These are phyloP conservation scores for Kwoniella europaea DNA, from an alignment of 768 basidiomycete species.

Conservation along the genomic window DNA sequence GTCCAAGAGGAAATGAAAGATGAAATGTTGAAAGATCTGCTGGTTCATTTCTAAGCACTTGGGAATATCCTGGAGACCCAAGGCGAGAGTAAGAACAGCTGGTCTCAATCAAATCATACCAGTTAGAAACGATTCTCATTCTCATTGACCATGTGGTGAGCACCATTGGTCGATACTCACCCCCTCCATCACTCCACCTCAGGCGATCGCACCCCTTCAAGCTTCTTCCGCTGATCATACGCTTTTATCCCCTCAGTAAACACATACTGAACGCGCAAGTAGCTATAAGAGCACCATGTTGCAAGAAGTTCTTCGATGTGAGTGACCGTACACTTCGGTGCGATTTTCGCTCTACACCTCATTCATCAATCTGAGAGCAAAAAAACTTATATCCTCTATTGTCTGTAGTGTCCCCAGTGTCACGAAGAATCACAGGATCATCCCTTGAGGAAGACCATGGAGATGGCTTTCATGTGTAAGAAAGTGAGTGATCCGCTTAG, in stretches of 20 bases:
- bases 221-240: neutral
- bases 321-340: slow-evolving; percentile 23
- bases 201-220: neutral
- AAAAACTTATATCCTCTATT: too few relatives aligned
- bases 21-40: neutral
- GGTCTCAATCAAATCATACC: too few relatives aligned
- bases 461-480: slow-evolving; percentile 84
- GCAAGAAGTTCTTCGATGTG: slow-evolving; percentile 92
- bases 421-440: slow-evolving; percentile 85
- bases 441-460: slow-evolving; percentile 71
- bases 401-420: slow-evolving; percentile 76
- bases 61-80: too few relatives aligned
- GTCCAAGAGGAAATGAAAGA: neutral
- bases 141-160: too few relatives aligned
- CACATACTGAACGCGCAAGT: slow-evolving; percentile 97
- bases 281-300: slow-evolving; percentile 93
- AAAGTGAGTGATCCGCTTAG: slow-evolving; percentile 59
- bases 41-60: too few relatives aligned
- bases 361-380: neutral
- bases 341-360: neutral
- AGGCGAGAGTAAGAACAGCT: too few relatives aligned
- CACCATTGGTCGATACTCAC: too few relatives aligned
- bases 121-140: too few relatives aligned
- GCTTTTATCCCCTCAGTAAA: slow-evolving; percentile 66
- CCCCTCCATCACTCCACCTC: too few relatives aligned